Conservation (phyloP, 352 stramenopile genomes). For the Globisporangium viniferum region DNA sequence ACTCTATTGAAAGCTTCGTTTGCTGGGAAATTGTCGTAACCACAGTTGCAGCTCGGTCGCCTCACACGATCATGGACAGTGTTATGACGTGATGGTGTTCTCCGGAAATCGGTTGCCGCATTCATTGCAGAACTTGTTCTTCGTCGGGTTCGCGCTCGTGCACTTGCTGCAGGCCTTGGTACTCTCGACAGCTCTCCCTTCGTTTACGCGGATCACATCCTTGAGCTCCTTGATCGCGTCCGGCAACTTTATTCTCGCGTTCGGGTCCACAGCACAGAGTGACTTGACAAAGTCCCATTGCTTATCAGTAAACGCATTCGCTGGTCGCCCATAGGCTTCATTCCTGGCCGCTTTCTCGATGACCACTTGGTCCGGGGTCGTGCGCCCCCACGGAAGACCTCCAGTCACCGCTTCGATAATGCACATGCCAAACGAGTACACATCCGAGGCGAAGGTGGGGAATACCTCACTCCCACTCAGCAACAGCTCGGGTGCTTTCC, state of each 20-base stretch:
- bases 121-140: conserved; percentile 15
- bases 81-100: not conserved
- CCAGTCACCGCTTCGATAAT: conserved; percentile 26
- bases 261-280: conserved; percentile 15
- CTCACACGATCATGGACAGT: no score
- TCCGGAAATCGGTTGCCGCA: conserved; percentile 7
- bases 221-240: not conserved
- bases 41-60: not conserved
- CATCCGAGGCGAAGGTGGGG: conserved; percentile 18
- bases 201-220: not conserved
- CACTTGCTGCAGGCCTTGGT: conserved; percentile 1
- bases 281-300: conserved; percentile 22
- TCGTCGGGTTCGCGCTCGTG: conserved; percentile 1
- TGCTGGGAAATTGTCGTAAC: not conserved
- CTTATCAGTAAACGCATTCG: conserved; percentile 14
- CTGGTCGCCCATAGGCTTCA: conserved; percentile 10
- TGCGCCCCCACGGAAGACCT: conserved; percentile 17
- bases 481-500: conserved; percentile 26
- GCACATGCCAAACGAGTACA: conserved; percentile 31
- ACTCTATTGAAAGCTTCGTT: not conserved
- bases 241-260: not conserved
- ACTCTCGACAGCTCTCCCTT: not conserved
- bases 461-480: not conserved
- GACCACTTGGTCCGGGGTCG: conserved; percentile 13
- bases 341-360: conserved; percentile 18